phyloP scores from a whole-genome alignment of 192 early-diverging fungal genomes.

The Neocallimastix lanati region DNA sequence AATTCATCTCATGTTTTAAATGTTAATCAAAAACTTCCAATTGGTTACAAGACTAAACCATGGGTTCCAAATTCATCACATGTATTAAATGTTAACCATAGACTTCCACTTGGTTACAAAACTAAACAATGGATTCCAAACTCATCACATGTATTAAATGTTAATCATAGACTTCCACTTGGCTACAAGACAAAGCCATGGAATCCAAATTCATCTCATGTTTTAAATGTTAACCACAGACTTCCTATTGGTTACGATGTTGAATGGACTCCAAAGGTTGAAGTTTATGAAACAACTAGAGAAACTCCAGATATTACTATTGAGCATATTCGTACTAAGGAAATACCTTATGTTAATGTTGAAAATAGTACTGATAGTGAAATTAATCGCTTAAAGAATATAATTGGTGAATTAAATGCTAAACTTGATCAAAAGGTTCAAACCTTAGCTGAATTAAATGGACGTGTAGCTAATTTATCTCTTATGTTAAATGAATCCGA shows the following conservation, averaged over 20 bases:
- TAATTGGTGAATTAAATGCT: not conserved
- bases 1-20: too few species aligned
- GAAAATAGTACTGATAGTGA: not conserved
- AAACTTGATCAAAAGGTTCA: not conserved
- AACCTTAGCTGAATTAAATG: not conserved
- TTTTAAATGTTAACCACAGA: too few species aligned
- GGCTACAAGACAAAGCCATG: not conserved
- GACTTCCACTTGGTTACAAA: too few species aligned
- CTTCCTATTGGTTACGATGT: too few species aligned
- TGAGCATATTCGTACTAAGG: not conserved
- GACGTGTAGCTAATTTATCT: not conserved
- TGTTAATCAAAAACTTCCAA: too few species aligned
- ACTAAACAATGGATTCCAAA: not conserved
- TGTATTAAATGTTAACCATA: not conserved
- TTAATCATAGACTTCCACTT: too few species aligned
- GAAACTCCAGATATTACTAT: not conserved
- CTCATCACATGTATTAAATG: not conserved
- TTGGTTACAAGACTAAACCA: not conserved
- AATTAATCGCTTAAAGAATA: not conserved
- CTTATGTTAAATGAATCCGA: not conserved
- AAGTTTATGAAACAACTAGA: not conserved
- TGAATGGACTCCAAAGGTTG: too few species aligned
- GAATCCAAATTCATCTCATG: not conserved
- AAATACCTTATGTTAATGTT: not conserved
- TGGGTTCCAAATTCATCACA: not conserved